Base-by-base conservation (phyloP, 805 yeast genomes). In the Nakazawaea anatomiae region DNA sequence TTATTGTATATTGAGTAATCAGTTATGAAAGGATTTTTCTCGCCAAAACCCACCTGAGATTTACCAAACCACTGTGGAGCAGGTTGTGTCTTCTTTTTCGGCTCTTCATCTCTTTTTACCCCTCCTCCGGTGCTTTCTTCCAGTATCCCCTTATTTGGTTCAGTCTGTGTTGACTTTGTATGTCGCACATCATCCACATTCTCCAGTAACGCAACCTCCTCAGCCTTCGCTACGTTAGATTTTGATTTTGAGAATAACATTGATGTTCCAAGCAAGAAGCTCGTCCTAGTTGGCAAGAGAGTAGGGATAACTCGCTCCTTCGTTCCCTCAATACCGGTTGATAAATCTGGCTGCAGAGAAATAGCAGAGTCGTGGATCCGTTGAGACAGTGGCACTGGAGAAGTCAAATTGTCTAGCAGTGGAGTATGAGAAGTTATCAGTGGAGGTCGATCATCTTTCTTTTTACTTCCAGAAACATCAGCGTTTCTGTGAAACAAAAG, bases 51-150 rank as follows among this genome's bases (percentile, higher is more conserved):
- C 11, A 48, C 52, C 32, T 48, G 50, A 4, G 46, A 48, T 46
- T 48, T 53, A 28, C 54, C 53, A 51, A 71, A 70, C 74, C 75
- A 70, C 5, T 50, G 49, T 4, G 75, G 74, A 14, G 70, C 47
- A 8, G 60, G 59, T 9, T 30, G 40, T 1, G 50, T 40, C 34
- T 44, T 55, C 25, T 41, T 52, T 51, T 44, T 66, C 64, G 25
- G 62, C 52, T 31, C 58, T 25, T 32, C 40, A 14, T n/a, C 29
- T 18, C 25, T 9, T 1, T 5, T 34, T 32, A 10, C 35, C 11
- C 12, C 12, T 10, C 47, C 42, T 25, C 54, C 39, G 54, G 43
- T 28, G 45, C 44, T 39, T 45, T 40, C 29, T 41, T 52, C 12
- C 12, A 2, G 12, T 9, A 12, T 34, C 3, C 3, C 12, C 12